These are phyloP conservation scores for Sherardia arvensis DNA, from an alignment of 257 asterid species.

Conservation along the genomic window DNA sequence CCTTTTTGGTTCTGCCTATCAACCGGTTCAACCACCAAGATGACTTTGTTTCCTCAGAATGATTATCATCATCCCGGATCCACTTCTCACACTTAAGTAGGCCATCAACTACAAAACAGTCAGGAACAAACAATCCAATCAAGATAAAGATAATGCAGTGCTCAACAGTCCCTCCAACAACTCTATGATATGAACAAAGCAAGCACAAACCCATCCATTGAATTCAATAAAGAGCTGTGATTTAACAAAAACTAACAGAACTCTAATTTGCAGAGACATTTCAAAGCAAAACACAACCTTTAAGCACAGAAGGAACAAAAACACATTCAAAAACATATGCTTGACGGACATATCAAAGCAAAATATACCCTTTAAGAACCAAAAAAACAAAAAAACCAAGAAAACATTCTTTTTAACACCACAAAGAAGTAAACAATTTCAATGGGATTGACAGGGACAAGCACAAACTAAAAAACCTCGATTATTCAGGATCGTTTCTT, in stretches of 20 bases:
- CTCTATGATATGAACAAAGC: neutral
- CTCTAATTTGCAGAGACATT: too few species aligned
- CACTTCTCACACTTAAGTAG: constrained; percentile 74
- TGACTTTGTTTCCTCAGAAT: constrained; percentile 59
- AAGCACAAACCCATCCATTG: too few species aligned
- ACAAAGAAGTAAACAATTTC: neutral
- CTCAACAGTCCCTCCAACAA: neutral
- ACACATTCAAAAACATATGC: neutral
- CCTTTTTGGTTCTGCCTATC: constrained; percentile 65
- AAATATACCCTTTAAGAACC: neutral
- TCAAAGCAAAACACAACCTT: neutral
- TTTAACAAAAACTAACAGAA: too few species aligned
- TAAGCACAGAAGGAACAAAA: neutral
- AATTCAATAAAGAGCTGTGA: too few species aligned
- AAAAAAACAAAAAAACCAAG: neutral
- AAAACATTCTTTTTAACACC: neutral
- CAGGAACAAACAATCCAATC: neutral
- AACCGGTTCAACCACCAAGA: constrained; percentile 86
- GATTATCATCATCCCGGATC: constrained; percentile 64
- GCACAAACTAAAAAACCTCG: constrained; percentile 5
- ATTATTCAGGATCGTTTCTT: constrained; percentile 14
- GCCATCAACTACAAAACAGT: constrained; percentile 59
- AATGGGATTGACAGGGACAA: neutral
- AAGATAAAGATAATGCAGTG: neutral
- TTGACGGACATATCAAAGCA: neutral